Evolutionary conservation across 2,329 filamentous ascomycete species (phyloP), one percentile per base, ranked within the genome.

Genomic region (Botrytis medusae): DNA sequence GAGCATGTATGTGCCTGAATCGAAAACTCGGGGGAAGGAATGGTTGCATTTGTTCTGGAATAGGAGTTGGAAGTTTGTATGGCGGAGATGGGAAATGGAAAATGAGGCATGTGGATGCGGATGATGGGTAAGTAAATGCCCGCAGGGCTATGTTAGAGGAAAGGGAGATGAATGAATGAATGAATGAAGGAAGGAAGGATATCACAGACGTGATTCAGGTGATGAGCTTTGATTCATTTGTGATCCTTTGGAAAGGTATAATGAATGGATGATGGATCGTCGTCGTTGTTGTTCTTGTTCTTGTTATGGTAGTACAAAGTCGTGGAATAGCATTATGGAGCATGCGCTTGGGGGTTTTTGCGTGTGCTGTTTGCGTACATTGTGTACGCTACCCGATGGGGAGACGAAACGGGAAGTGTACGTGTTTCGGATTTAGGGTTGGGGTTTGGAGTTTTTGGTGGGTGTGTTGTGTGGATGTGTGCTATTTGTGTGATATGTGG

Each of bases 131-230:
- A 25, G 25, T 12, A 14, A 16, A n/a, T n/a, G 6, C 42, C 4
- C 34, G 34, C 10, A 62, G n/a, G 60, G 34, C 34, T 62, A 18
- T 62, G 60, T n/a, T 20, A 22, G 60, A 22, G 60, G n/a, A 12
- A 12, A 14, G 48, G 34, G 60, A n/a, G 60, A n/a, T n/a, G 34
- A 32, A 4, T 14, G 14, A 4, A 61, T 20, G 20, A 61, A 61
- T 20, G 20, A 61, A n/a, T n/a, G 34, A 32, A 4, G 7, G 14
- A 4, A 61, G 10, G 20, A 61, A 34, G 34, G 34, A 40, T 40
- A 61, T 61, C 59, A 61, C 59, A 61, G 22, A 61, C 34, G 16
- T 61, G 59, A 40, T 61, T 61, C 22, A 40, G 59, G 59, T 61
- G 59, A 40, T 61, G 59, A 61, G 59, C 59, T 61, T 40, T 25